Conservation (phyloP, 2,329 filamentous ascomycete genomes). For the Paecilomyces fulvus region DNA sequence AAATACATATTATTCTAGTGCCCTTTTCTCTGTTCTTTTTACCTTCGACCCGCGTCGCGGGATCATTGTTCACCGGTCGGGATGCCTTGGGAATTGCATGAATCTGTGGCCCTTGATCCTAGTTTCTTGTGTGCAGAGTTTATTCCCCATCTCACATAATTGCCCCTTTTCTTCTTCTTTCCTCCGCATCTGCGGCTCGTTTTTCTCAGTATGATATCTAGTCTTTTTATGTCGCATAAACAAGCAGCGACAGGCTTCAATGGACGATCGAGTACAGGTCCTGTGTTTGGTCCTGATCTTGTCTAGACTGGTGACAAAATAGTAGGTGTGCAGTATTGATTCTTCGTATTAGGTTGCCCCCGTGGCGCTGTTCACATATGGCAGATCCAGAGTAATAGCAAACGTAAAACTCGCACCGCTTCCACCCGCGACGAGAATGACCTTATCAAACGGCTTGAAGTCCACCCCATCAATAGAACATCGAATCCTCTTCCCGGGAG, state of each 20-base stretch:
- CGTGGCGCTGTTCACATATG: no score
- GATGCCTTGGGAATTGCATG: background rate
- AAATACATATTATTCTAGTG: background rate
- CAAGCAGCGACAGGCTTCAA: background rate
- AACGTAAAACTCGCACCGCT: constrained; percentile 11
- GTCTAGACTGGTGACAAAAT: background rate
- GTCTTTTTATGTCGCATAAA: background rate
- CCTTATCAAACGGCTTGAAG: constrained; percentile 9
- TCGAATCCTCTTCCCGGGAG: constrained; percentile 5
- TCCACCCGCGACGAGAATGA: constrained; percentile 9
- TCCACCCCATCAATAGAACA: constrained; percentile 12
- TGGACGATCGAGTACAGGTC: background rate
- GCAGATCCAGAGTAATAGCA: constrained; percentile 9
- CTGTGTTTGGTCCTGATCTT: background rate
- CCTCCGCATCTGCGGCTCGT: background rate
- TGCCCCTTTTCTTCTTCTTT: background rate
- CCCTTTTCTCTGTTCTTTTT: background rate
- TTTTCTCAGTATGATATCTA: background rate
- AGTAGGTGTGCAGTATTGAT: background rate
- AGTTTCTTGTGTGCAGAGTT: background rate
- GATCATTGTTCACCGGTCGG: background rate
- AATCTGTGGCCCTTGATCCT: background rate
- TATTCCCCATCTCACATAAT: background rate
- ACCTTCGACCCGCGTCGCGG: background rate
- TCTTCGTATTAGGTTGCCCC: no score